Evolutionary conservation across 306 rosid species (phyloP), one percentile per base, ranked within the genome.

Genomic region (Vigna mungo): DNA sequence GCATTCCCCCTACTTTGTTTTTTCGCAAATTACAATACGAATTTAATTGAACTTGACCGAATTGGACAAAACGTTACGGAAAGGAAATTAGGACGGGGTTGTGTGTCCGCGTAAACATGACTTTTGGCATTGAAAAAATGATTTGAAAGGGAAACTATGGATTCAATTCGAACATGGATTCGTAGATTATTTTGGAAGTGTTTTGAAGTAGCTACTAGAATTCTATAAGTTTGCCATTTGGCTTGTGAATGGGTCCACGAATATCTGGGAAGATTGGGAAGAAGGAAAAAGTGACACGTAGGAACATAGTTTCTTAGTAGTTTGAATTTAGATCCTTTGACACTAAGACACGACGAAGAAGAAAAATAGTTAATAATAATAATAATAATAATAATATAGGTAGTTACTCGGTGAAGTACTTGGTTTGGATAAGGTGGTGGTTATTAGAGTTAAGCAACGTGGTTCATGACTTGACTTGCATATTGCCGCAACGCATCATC

Each of bases 381-480:
- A 34, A 4, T 34, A 34, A 36, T 36, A 7, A 39, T 39, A 39
- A 39, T 49, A 43, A 60, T n/a, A 59, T 17, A 54, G 71, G 44
- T 49, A 66, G 12, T 71, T 77, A 82, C 82, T 82, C 86, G 86
- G 86, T 78, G 86, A 78, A 70, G 72, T 65, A 78, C 72, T 77
- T 82, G 77, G 67, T 82, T 72, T 77, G 80, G 77, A 83, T 78
- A 70, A 83, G 86, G 65, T 48, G 36, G 37, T 71, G 54, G 55
- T 67, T 65, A 74, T 59, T 68, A 78, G 70, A 39, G 68, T 59
- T 79, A 75, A 84, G 84, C 54, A 80, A 80, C 41, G 79, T 84
- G 82, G 56, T 64, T 41, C 48, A 16, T 84, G 87, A 84, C 87
- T 84, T 84, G 82, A 75, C 76, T 71, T 71, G 67, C 84, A 84